A percentile compares a stretch with the other conserved stretches of the same genome.
phyloP scores from a whole-genome alignment of 2,329 filamentous ascomycete genomes.

The Xylaria sp. region DNA sequence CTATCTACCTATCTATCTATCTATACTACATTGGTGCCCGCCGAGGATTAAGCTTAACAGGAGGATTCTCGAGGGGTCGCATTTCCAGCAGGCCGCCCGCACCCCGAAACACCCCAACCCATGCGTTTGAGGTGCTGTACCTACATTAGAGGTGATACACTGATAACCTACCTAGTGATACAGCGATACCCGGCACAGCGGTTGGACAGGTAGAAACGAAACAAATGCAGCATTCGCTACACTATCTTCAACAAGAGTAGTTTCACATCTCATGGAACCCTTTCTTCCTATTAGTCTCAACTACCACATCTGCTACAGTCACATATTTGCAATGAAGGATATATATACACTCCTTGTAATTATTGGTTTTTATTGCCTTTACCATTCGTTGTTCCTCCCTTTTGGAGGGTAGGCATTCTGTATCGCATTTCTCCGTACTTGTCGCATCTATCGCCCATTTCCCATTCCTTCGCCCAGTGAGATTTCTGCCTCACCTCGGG shows the following conservation, averaged over 20 bases:
- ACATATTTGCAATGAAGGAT: background rate
- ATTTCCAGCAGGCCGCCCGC: slow-evolving; percentile 2
- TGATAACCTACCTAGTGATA: slow-evolving; percentile 30
- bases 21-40: background rate
- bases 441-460: background rate
- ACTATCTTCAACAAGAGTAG: slow-evolving; percentile 33
- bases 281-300: background rate
- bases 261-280: slow-evolving; percentile 29
- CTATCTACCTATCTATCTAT: background rate
- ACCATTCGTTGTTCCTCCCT: background rate
- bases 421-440: background rate
- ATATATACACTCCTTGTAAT: background rate
- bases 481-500: background rate
- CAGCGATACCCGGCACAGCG: slow-evolving; percentile 13
- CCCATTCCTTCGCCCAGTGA: background rate
- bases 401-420: background rate
- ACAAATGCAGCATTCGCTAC: slow-evolving; percentile 30
- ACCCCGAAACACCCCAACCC: slow-evolving; percentile 18
- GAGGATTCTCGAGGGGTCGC: slow-evolving; percentile 27
- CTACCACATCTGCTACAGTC: background rate
- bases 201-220: slow-evolving; percentile 31
- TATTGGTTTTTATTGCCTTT: background rate
- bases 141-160: slow-evolving; percentile 9
- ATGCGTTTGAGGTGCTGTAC: slow-evolving; percentile 4
- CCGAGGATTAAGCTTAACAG: slow-evolving; percentile 33